Evolutionary conservation across 306 rosid species (phyloP).

Genomic region (Begonia loranthoides): DNA sequence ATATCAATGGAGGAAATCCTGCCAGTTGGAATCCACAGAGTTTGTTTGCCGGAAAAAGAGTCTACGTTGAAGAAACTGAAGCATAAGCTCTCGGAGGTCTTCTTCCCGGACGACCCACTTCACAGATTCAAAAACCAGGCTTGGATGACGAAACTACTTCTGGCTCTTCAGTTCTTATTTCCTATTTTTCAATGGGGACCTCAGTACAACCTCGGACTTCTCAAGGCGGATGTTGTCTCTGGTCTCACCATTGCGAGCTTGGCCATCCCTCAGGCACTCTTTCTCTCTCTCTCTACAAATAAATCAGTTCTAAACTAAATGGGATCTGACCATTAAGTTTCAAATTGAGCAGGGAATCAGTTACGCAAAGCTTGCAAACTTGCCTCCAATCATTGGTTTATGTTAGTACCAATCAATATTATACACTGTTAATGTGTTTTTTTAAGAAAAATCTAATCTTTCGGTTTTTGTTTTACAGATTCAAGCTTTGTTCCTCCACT

Average conservation of each 20-base stretch:
- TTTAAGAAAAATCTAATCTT: no score
- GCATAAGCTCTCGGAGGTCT: conserved; percentile 56
- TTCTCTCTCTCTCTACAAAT: background rate
- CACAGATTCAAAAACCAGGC: conserved; percentile 59
- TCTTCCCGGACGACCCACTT: conserved; percentile 85
- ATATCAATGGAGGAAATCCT: conserved; percentile 33
- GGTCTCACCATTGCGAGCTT: conserved; percentile 98
- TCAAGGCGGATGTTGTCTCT: conserved; percentile 60
- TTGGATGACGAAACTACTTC: conserved; percentile 27
- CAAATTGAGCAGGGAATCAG: conserved; percentile 73
- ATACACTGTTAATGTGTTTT: no score
- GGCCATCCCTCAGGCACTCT: conserved; percentile 79
- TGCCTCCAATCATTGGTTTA: conserved; percentile 91
- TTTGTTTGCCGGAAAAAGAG: conserved; percentile 47
- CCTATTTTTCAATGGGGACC: conserved; percentile 92
- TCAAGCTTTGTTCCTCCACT: conserved; percentile 94
- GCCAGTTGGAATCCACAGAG: conserved; percentile 38
- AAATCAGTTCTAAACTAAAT: no score
- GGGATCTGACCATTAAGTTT: background rate
- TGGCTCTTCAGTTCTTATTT: conserved; percentile 55
- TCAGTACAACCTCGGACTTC: conserved; percentile 31
- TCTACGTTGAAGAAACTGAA: conserved; percentile 57
- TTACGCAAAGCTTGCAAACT: conserved; percentile 93
- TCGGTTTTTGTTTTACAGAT: conserved; percentile 35
- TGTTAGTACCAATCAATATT: conserved; percentile 35